These are phyloP conservation scores for Scedosporium boydii DNA, from an alignment of 2,329 filamentous ascomycete species.

Conservation along the genomic window DNA sequence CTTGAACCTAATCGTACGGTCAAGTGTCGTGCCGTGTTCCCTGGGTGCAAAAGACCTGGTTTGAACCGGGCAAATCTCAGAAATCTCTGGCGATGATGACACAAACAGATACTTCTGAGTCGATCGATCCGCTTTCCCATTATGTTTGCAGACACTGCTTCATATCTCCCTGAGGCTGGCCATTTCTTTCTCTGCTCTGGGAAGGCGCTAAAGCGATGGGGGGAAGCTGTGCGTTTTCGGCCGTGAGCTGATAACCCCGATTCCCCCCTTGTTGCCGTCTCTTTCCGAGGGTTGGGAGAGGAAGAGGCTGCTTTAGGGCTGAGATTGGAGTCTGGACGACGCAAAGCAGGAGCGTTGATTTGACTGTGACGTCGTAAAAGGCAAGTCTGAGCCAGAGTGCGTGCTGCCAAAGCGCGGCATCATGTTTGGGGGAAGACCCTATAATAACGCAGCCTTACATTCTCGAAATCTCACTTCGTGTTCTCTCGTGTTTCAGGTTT, in stretches of 20 bases:
- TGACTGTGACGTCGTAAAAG: constrained; percentile 46
- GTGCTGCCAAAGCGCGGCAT: neutral
- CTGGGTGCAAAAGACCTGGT: neutral
- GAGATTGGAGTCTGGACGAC: neutral
- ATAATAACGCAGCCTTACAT: neutral
- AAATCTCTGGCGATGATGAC: constrained; percentile 51
- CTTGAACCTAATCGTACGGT: neutral
- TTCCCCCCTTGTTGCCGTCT: neutral
- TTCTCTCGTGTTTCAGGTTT: too few species aligned
- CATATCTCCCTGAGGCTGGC: neutral
- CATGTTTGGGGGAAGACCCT: neutral
- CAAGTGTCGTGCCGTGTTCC: neutral
- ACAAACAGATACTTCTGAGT: constrained; percentile 68
- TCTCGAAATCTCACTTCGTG: too few species aligned
- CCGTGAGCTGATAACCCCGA: constrained; percentile 6
- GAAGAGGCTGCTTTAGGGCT: neutral
- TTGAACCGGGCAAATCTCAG: constrained; percentile 10
- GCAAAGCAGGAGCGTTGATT: constrained; percentile 15
- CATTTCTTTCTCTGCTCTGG: neutral
- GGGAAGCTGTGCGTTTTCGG: constrained; percentile 6
- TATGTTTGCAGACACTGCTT: neutral
- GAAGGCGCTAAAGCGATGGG: neutral
- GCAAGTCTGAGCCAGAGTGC: constrained; percentile 52
- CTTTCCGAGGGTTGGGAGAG: neutral
- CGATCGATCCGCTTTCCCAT: constrained; percentile 20